Conservation (phyloP, 257 asterid genomes). For the Cynanchum wilfordii region DNA sequence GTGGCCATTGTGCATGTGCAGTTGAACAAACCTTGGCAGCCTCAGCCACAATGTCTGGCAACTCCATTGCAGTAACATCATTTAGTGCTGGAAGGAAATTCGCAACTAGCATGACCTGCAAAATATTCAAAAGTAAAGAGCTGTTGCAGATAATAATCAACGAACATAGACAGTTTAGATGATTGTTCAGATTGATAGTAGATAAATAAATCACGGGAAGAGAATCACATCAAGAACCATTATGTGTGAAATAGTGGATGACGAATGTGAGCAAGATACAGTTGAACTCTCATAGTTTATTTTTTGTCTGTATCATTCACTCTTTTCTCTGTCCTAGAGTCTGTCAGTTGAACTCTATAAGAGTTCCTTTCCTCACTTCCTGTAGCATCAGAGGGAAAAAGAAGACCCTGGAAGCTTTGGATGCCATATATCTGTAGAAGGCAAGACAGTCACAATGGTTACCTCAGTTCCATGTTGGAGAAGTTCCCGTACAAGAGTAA, state of each 20-base stretch:
- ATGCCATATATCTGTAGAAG: background rate
- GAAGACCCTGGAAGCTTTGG: background rate
- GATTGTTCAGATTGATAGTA: background rate
- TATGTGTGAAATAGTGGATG: background rate
- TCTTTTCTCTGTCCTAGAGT: background rate
- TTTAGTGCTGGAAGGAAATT: constrained; percentile 95
- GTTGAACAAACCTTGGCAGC: constrained; percentile 82
- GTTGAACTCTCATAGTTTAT: background rate
- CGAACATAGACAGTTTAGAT: background rate
- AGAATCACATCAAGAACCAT: background rate
- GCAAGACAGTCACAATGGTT: background rate
- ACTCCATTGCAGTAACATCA: constrained; percentile 95
- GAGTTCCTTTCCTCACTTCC: too few relatives aligned
- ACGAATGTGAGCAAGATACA: background rate
- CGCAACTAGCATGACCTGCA: constrained; percentile 90
- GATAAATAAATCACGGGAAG: background rate
- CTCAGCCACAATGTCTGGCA: constrained; percentile 95
- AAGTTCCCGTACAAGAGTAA: constrained; percentile 93
- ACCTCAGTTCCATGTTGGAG: constrained; percentile 96
- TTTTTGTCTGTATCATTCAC: background rate
- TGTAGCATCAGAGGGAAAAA: background rate
- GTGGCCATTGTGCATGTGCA: background rate
- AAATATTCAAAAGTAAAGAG: constrained; percentile 2
- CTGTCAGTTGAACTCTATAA: too few relatives aligned
- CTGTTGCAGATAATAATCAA: background rate